phyloP scores from a whole-genome alignment of 331 rosid genomes.

The Pyracantha coccinea region DNA sequence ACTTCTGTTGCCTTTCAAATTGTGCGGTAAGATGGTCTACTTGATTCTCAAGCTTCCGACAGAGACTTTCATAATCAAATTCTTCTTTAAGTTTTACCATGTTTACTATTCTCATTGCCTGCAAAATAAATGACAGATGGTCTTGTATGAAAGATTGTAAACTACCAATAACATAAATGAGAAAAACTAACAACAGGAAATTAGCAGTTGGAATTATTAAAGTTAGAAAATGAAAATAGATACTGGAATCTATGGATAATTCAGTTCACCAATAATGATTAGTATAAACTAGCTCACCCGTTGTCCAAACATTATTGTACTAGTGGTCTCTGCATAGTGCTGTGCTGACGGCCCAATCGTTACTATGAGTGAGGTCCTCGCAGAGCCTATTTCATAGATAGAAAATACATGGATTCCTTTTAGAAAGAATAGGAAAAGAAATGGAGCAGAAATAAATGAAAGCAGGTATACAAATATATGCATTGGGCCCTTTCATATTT shows the following conservation, averaged over 20 bases:
- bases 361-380: conserved; percentile 65
- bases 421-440: background rate
- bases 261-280: background rate
- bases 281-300: conserved; percentile 36
- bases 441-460: background rate
- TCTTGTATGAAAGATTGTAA: background rate
- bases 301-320: conserved; percentile 67
- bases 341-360: conserved; percentile 57
- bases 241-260: background rate
- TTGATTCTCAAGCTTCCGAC: conserved; percentile 60
- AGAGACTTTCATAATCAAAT: conserved; percentile 56
- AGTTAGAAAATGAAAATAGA: background rate
- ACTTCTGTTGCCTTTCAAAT: conserved; percentile 51
- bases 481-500: background rate
- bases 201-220: background rate
- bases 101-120: conserved; percentile 69
- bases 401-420: background rate
- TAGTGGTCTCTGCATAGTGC: conserved; percentile 45
- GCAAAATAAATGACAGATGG: background rate
- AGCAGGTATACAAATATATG: background rate
- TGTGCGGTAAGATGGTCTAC: conserved; percentile 56
- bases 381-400: conserved; percentile 38
- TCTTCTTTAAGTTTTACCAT: conserved; percentile 59
- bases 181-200: background rate
- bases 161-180: background rate